A percentile compares a stretch with the other conserved stretches of the same genome.
These are phyloP conservation scores for Hymenoscyphus infarciens DNA, from an alignment of 2,329 filamentous ascomycete species.

Conservation along the genomic window DNA sequence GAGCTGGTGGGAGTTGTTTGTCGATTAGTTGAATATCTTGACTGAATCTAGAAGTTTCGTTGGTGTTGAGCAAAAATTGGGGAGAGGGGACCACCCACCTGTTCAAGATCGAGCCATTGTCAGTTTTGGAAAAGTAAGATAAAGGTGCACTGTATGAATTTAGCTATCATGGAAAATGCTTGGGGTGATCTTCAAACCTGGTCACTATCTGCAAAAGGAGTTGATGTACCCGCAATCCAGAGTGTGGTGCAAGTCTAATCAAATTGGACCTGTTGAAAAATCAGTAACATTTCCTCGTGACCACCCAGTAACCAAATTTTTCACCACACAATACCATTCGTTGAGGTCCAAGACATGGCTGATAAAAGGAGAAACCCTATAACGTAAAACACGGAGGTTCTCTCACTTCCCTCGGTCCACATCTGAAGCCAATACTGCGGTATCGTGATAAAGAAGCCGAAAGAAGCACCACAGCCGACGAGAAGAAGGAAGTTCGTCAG, in stretches of 20 bases:
- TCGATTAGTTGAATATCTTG: too few relatives aligned
- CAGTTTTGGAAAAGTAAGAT: constrained; percentile 40
- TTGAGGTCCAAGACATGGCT: constrained; percentile 38
- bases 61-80: too few relatives aligned
- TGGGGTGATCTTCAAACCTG: constrained; percentile 19
- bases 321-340: constrained; percentile 38
- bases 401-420: constrained; percentile 15
- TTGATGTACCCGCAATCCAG: constrained; percentile 36
- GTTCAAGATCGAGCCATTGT: constrained; percentile 42
- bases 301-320: constrained; percentile 12
- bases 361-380: constrained; percentile 38
- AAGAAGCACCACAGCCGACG: constrained; percentile 7
- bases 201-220: constrained; percentile 35
- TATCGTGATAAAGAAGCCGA: constrained; percentile 16
- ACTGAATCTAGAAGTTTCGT: too few relatives aligned
- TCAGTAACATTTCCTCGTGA: background rate
- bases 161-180: background rate
- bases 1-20: too few relatives aligned
- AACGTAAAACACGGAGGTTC: constrained; percentile 34
- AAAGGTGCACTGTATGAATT: constrained; percentile 38
- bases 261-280: constrained; percentile 33
- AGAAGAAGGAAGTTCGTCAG: constrained; percentile 10
- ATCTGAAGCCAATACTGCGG: constrained; percentile 20
- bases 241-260: constrained; percentile 38
- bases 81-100: constrained; percentile 32